These are phyloP conservation scores for Aechmea fasciata DNA, from an alignment of 176 grass and related monocot genomes.

Conservation along the genomic window DNA sequence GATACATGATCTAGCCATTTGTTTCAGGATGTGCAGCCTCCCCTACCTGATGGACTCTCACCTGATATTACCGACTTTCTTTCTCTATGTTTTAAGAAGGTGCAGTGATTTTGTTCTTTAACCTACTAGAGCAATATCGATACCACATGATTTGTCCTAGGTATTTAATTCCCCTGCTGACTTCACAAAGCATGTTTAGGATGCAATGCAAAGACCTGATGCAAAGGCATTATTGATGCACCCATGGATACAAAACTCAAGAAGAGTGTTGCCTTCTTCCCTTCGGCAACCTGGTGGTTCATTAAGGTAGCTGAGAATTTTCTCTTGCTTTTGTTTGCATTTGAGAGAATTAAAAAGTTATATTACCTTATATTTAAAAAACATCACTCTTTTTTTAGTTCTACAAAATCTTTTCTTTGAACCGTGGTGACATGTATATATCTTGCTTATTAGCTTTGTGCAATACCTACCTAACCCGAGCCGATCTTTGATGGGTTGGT, in stretches of 20 bases:
- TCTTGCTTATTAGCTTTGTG: not conserved
- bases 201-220: slow-evolving; percentile 95
- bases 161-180: slow-evolving; percentile 26
- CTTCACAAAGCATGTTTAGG: slow-evolving; percentile 40
- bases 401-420: slow-evolving; percentile 13
- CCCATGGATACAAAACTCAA: slow-evolving; percentile 91
- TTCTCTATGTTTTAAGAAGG: slow-evolving; percentile 93
- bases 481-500: too few relatives aligned
- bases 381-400: not conserved
- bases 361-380: not conserved
- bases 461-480: too few relatives aligned
- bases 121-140: slow-evolving; percentile 9
- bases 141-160: slow-evolving; percentile 2
- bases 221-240: slow-evolving; percentile 94
- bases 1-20: slow-evolving; percentile 1
- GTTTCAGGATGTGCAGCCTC: slow-evolving; percentile 85
- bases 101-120: slow-evolving; percentile 12
- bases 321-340: slow-evolving; percentile 3
- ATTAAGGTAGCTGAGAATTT: slow-evolving; percentile 38
- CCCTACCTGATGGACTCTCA: slow-evolving; percentile 90
- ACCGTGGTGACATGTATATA: slow-evolving; percentile 9
- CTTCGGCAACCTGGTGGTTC: slow-evolving; percentile 44
- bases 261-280: slow-evolving; percentile 54
- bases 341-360: not conserved
- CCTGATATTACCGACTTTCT: slow-evolving; percentile 98